Base-by-base conservation (phyloP, 2,329 filamentous ascomycete genomes). In the Apiospora marii region DNA sequence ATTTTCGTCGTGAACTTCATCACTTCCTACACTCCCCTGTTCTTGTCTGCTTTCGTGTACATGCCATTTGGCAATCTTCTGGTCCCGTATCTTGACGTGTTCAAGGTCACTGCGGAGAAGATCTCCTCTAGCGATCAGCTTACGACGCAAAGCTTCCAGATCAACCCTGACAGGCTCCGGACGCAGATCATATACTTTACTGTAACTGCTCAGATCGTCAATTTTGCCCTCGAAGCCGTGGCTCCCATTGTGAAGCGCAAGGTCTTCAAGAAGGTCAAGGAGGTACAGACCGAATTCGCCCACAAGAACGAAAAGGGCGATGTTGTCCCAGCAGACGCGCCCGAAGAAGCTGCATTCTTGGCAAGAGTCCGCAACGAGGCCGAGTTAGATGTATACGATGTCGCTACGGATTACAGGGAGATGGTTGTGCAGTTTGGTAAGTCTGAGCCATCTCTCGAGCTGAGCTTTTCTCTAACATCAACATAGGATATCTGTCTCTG, bases 1-100 rank as follows among this genome's bases (percentile, higher is more conserved):
- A 93, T 97, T 46, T 98, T 99, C 79, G 91, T 98, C 19, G 90
- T 98, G 79, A 97, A 98, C 85, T 98, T 98, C 83, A 96, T 98
- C 83, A 97, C 95, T 7, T 97, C 95, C 0, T 98, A 98, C 81
- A 91, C 97, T 70, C 93, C 94, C 0, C 92, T 97, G n/a, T 92
- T 97, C 79, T 88, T 98, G 24, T 98, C 95, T 0, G 94, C 95
- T 0, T 98, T 98, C 77, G 91, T 98, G 74, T 98, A 98, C 78
- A 94, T 98, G 27, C 96, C 96, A 0, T 98, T 98, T 78, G 96
- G 94, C 19, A 90, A 91, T 73, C 83, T 94, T 67, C 90, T 99
- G 14, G 91, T 96, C 0, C 96, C 96, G 0, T 93, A 97, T 79
- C 90, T 99, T 5, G 92, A 97, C 77, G 85, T 98, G 72, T 96